Evolutionary conservation across 768 basidiomycete species (phyloP).

Genomic region (Rhodotorula babjevae): DNA sequence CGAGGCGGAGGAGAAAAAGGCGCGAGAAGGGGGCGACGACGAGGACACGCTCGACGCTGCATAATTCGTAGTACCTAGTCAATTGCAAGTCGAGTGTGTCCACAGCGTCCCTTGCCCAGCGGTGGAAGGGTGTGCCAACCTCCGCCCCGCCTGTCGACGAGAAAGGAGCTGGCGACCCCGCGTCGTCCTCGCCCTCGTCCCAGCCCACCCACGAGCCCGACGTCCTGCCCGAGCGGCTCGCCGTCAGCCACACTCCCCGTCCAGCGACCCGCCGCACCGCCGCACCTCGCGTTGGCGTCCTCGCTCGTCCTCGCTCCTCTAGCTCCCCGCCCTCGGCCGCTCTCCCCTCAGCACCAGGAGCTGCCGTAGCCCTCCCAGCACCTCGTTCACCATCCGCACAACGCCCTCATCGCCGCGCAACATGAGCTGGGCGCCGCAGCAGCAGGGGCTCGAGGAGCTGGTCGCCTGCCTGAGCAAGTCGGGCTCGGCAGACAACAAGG

Average conservation of each 20-base stretch:
- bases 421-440: constrained; percentile 26
- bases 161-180: too few relatives aligned
- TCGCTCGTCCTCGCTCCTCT: neutral
- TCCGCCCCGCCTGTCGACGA: too few relatives aligned
- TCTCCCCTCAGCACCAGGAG: too few relatives aligned
- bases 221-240: too few relatives aligned
- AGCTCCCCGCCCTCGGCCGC: neutral
- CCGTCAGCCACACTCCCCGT: too few relatives aligned
- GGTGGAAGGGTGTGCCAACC: too few relatives aligned
- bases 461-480: constrained; percentile 26
- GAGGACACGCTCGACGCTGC: neutral
- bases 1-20: constrained; percentile 8
- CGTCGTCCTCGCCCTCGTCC: too few relatives aligned
- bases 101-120: too few relatives aligned
- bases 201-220: too few relatives aligned
- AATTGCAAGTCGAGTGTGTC: neutral
- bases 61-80: neutral
- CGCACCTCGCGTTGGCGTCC: too few relatives aligned
- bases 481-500: constrained; percentile 20
- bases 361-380: too few relatives aligned
- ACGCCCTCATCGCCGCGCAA: neutral
- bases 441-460: constrained; percentile 28
- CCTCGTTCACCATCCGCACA: neutral
- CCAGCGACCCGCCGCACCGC: too few relatives aligned
- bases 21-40: neutral